Base-by-base conservation (phyloP, 208 protist genomes). In the Endotrypanum monterogeii region DNA sequence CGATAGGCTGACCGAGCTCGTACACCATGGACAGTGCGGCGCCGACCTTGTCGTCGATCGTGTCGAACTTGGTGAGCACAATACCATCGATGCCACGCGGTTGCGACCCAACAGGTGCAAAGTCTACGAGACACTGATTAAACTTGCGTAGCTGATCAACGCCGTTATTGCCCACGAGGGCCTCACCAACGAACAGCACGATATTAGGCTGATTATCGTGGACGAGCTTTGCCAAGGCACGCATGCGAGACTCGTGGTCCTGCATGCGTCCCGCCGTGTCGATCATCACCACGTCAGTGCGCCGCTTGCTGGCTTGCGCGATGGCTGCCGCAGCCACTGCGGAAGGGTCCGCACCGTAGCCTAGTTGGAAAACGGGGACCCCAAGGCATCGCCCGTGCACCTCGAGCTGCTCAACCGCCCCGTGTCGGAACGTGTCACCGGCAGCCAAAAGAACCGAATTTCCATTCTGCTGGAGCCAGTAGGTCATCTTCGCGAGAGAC, bases 31-130 rank as follows among this genome's bases (percentile, higher is more conserved):
- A 99, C 14, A 99, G 89, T 12, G 99, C 98, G 0, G 99, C 99
- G 25, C 99, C 99, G 16, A 99, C 98, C 90, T 99, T 99, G 79
- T 99, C 99, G 79, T 99, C 99, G 67, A 99, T 99, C 4, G 99
- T 99, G 89, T 99, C 99, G 75, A 99, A 99, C 87, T 99, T 99
- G n/a, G 99, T 99, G 1, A 99, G 87, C 18, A 99, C 88, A 65
- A 99, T 99, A 62, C 99, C 99, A 89, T 99, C 99, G 66, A 99
- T 99, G 7, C 97, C 89, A 51, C 98, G 92, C 23, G 90, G 82
- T 5, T 78, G 78, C 41, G 81, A 76, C 7, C 86, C 87, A 2
- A 96, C 85, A 8, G 93, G 93, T 12, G 93, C 86, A 61, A 92
- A 96, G 72, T 99, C 91, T 0, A 91, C 78, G 1, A 99, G 89